Evolutionary conservation across 2,329 filamentous ascomycete species (phyloP).

Genomic region (Nemania sp.): DNA sequence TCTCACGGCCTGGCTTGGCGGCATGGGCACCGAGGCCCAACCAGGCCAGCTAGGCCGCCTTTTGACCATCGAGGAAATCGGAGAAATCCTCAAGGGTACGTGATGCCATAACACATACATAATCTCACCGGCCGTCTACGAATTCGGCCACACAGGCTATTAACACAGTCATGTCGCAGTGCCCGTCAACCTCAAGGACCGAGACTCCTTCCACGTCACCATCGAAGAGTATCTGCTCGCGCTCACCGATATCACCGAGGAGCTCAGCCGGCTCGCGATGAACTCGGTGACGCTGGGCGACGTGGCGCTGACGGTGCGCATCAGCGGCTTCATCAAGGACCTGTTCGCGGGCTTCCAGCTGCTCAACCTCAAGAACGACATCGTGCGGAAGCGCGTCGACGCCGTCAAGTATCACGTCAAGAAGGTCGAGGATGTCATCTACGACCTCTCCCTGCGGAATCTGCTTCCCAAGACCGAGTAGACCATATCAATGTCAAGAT

Average conservation of each 20-base stretch:
- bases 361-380: slow-evolving; percentile 96
- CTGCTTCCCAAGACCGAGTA: slow-evolving; percentile 62
- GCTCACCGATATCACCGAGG: slow-evolving; percentile 84
- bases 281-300: slow-evolving; percentile 94
- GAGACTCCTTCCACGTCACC: slow-evolving; percentile 90
- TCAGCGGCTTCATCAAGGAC: slow-evolving; percentile 92
- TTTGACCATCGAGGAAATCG: slow-evolving; percentile 86
- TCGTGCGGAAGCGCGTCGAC: slow-evolving; percentile 83
- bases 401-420: slow-evolving; percentile 97
- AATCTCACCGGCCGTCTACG: not conserved
- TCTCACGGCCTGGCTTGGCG: slow-evolving; percentile 77
- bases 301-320: slow-evolving; percentile 81
- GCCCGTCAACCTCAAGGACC: slow-evolving; percentile 87
- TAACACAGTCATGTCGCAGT: slow-evolving; percentile 56
- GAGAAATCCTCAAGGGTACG: slow-evolving; percentile 73
- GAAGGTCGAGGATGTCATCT: slow-evolving; percentile 97
- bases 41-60: slow-evolving; percentile 66
- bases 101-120: slow-evolving; percentile 2
- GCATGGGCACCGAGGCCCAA: slow-evolving; percentile 61
- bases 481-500: not conserved
- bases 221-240: slow-evolving; percentile 96
- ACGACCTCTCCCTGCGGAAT: slow-evolving; percentile 87
- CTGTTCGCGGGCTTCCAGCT: slow-evolving; percentile 95
- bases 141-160: not conserved
- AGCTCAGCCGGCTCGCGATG: slow-evolving; percentile 86